phyloP scores from a whole-genome alignment of 495 filamentous ascomycete species.

The Acidiella bohemica region DNA sequence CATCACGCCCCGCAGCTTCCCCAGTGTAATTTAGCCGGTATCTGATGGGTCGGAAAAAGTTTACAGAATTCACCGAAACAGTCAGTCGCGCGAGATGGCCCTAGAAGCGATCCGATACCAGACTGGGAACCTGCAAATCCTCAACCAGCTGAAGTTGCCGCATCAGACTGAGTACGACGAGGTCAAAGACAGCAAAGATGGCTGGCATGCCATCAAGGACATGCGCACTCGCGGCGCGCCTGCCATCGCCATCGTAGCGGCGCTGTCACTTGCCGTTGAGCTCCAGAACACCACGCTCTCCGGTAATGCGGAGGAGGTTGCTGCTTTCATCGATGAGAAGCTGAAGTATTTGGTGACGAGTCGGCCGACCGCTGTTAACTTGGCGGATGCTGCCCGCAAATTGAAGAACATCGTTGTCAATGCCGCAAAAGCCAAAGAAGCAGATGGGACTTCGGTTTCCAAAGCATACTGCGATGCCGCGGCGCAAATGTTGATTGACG shows the following conservation, averaged over 20 bases:
- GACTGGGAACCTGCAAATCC: constrained; percentile 62
- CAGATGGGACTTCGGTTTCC: constrained; percentile 38
- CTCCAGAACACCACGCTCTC: constrained; percentile 33
- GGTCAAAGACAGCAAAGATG: constrained; percentile 62
- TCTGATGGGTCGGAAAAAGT: no score
- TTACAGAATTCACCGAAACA: no score
- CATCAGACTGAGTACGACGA: constrained; percentile 68
- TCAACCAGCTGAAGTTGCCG: constrained; percentile 85
- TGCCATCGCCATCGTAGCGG: constrained; percentile 93
- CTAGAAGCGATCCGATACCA: constrained; percentile 82
- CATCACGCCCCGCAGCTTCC: no score
- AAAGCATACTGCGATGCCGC: constrained; percentile 60
- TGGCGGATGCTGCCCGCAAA: constrained; percentile 74
- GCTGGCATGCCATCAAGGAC: constrained; percentile 79
- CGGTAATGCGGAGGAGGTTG: constrained; percentile 42
- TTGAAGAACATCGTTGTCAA: constrained; percentile 46
- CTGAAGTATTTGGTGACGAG: constrained; percentile 75
- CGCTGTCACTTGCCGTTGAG: constrained; percentile 70
- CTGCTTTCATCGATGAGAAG: constrained; percentile 52
- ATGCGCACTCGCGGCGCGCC: constrained; percentile 93
- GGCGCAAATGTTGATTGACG: constrained; percentile 76
- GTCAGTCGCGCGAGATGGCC: constrained; percentile 32
- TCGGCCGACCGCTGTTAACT: constrained; percentile 86
- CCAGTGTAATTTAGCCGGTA: constrained; percentile 7
- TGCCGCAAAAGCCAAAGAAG: constrained; percentile 27